Percentiles rank a stretch among this genome's conserved stretches.
Conservation (phyloP, 2,329 filamentous ascomycete genomes). For the Paramyrothecium roridum region DNA sequence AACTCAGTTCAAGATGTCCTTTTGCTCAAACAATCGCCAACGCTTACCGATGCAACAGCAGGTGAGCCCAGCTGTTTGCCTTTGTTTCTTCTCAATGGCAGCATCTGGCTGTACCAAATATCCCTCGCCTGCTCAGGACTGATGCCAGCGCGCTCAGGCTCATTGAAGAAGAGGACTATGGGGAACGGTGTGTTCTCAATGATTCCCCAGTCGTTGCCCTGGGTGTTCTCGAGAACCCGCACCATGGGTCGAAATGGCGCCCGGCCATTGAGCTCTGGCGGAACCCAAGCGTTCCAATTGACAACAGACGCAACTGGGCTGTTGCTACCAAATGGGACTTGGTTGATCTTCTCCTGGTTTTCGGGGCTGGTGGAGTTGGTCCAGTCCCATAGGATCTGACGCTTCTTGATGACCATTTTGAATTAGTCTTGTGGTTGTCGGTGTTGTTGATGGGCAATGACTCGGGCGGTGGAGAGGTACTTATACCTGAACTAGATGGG, state of each 20-base stretch:
- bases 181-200: not conserved
- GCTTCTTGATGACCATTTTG: slow-evolving; percentile 1
- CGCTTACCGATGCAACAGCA: not conserved
- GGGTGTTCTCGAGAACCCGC: not conserved
- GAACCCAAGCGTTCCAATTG: slow-evolving; percentile 1
- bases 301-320: not conserved
- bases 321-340: not conserved
- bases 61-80: slow-evolving; percentile 1
- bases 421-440: not conserved
- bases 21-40: too few relatives aligned
- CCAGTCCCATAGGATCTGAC: slow-evolving; percentile 1
- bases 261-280: not conserved
- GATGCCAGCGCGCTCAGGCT: slow-evolving; percentile 1
- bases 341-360: not conserved
- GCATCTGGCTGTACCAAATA: slow-evolving; percentile 1
- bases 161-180: not conserved
- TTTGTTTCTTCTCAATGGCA: not conserved
- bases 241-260: not conserved
- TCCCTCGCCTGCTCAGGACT: not conserved
- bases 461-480: too few relatives aligned
- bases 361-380: not conserved
- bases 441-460: too few relatives aligned
- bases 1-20: too few relatives aligned
- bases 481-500: too few relatives aligned
- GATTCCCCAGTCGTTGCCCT: not conserved